Evolutionary conservation across 768 basidiomycete species (phyloP), one percentile per base, ranked within the genome.

Genomic region (Floccularia luteovirens): DNA sequence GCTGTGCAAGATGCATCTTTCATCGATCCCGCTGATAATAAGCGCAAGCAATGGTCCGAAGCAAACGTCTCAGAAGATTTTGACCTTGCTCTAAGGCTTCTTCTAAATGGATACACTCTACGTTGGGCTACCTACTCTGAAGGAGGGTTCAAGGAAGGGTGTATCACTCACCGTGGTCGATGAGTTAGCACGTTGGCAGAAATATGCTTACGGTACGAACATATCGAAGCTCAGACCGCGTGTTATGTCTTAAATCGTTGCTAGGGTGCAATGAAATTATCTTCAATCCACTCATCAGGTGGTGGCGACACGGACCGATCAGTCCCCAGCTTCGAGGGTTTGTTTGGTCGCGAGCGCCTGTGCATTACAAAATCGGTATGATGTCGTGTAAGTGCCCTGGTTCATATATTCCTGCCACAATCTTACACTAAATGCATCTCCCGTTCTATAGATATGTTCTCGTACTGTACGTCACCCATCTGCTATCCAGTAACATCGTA

Each of bases 101-200:
- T 89, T 52, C 64, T 83, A 39, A 68, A 75, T 39, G 82, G 79
- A 2, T 88, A 86, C 53, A 79, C 75, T 41, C 69, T 88, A 45
- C 72, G 83, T 10, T 82, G 85, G 89, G 85, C 89, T 24, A 86
- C 86, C 1, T 93, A 93, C 58, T 81, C 77, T 1, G 69, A 84
- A 24, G 80, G 88, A 24, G 84, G 78, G 5, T 93, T 92, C 62
- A 85, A 92, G 63, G 90, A 93, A 53, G n/a, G 90, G 90, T 41
- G 90, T 93, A 16, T 82, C 79, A 3, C 63, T 93, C 35, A 90
- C 89, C 0, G 75, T 81, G 42, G 88, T 89, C 20, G 90, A 94
- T 57, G 91, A 94, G 57, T 59, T 94, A 14, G 89, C 89, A 34
- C 61, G 91, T 7, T 93, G 91, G 91, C 88, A 92, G 48, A 94